Evolutionary conservation across 2,329 filamentous ascomycete species (phyloP).

Genomic region (Metarhizium sp.): DNA sequence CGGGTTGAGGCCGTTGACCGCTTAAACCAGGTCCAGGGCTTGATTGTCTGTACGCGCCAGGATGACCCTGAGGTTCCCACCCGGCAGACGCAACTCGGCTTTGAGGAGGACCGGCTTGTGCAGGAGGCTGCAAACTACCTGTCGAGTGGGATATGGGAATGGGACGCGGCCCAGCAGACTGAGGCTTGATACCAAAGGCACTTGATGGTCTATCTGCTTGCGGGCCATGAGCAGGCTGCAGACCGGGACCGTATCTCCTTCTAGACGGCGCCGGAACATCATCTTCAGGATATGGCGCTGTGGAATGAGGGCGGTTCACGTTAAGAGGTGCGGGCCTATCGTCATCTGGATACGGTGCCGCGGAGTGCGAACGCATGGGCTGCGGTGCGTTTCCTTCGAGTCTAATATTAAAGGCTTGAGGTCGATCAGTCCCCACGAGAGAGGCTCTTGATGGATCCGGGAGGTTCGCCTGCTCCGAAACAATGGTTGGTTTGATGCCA

Average conservation of each 20-base stretch:
- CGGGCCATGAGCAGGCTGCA: slow-evolving; percentile 39
- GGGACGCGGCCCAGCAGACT: slow-evolving; percentile 22
- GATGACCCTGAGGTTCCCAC: slow-evolving; percentile 32
- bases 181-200: slow-evolving; percentile 45
- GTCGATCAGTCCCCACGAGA: slow-evolving; percentile 26
- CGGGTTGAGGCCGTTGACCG: slow-evolving; percentile 10
- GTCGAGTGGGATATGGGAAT: slow-evolving; percentile 35
- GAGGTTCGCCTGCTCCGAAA: slow-evolving; percentile 31
- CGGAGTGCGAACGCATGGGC: slow-evolving; percentile 38
- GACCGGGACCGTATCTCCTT: slow-evolving; percentile 35
- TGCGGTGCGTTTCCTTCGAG: slow-evolving; percentile 24
- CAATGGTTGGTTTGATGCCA: slow-evolving; percentile 25
- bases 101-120: slow-evolving; percentile 20
- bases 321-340: slow-evolving; percentile 46
- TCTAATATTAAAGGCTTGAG: slow-evolving; percentile 43
- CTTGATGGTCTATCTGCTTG: slow-evolving; percentile 39
- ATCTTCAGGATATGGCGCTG: slow-evolving; percentile 45
- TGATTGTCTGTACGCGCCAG: slow-evolving; percentile 29
- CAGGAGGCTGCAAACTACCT: slow-evolving; percentile 35
- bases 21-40: slow-evolving; percentile 23
- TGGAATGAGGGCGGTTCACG: slow-evolving; percentile 33
- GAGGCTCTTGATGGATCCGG: slow-evolving; percentile 37
- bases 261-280: slow-evolving; percentile 27
- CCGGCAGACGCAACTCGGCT: slow-evolving; percentile 34
- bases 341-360: slow-evolving; percentile 63